These are phyloP conservation scores for Nitzschia inconspicua DNA, from an alignment of 108 stramenopile species.

Conservation along the genomic window DNA sequence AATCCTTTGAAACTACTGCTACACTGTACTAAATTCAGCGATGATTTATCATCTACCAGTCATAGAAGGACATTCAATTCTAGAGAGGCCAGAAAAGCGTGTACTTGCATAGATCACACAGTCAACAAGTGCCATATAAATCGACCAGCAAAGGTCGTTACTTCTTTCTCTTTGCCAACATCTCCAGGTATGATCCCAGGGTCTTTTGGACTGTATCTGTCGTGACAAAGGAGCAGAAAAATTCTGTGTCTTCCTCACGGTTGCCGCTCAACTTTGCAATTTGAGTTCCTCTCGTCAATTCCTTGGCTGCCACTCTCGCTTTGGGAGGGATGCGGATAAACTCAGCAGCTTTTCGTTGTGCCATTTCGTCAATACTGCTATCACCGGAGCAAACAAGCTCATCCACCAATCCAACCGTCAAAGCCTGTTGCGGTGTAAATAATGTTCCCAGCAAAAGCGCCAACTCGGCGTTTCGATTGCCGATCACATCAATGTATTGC, in stretches of 20 bases:
- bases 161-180: slow-evolving; percentile 40
- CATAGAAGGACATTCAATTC: too few species aligned
- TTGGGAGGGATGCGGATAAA: slow-evolving; percentile 57
- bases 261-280: slow-evolving; percentile 39
- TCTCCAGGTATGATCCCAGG: slow-evolving; percentile 52
- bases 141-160: too few species aligned
- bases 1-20: too few species aligned
- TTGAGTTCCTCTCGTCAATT: slow-evolving; percentile 43
- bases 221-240: slow-evolving; percentile 63
- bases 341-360: slow-evolving; percentile 28
- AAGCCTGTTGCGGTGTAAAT: slow-evolving; percentile 56
- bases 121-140: too few species aligned
- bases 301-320: slow-evolving; percentile 61
- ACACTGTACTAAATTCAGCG: too few species aligned
- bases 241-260: slow-evolving; percentile 56
- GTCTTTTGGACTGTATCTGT: slow-evolving; percentile 60
- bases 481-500: slow-evolving; percentile 56
- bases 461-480: slow-evolving; percentile 71
- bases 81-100: too few species aligned
- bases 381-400: slow-evolving; percentile 45
- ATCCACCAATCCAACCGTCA: slow-evolving; percentile 70
- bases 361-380: slow-evolving; percentile 28
- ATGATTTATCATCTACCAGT: too few species aligned
- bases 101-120: too few species aligned
- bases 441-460: slow-evolving; percentile 67